phyloP scores from a whole-genome alignment of 192 early-diverging fungal species.

The Rhizophagus sp. region DNA sequence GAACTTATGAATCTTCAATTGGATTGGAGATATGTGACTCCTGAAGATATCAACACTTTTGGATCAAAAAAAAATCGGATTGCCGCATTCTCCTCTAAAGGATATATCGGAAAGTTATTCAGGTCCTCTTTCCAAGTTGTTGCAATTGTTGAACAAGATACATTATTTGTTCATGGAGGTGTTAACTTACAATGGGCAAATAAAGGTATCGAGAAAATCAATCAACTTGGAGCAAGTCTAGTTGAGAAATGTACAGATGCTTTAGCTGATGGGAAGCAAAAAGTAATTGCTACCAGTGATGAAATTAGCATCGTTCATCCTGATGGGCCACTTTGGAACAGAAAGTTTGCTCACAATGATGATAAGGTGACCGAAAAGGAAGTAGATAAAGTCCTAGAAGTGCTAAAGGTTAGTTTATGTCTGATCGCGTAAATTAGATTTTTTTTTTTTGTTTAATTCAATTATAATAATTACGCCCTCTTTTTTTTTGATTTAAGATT shows the following conservation, averaged over 20 bases:
- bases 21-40: constrained; percentile 36
- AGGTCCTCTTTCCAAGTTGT: background rate
- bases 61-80: constrained; percentile 33
- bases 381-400: background rate
- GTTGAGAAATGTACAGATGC: background rate
- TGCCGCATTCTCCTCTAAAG: background rate
- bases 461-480: background rate
- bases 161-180: constrained; percentile 19
- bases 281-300: background rate
- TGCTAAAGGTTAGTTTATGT: background rate
- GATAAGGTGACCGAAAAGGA: background rate
- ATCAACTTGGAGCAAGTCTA: background rate
- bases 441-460: background rate
- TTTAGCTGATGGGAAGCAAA: background rate
- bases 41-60: constrained; percentile 37
- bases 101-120: background rate
- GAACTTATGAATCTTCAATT: constrained; percentile 41
- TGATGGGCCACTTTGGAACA: constrained; percentile 6
- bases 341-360: background rate
- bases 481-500: constrained; percentile 41
- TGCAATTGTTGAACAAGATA: background rate
- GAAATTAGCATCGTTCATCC: background rate
- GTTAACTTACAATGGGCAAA: constrained; percentile 3
- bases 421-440: background rate
- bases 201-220: background rate